These are phyloP conservation scores for Buxus sempervirens DNA, from an alignment of 164 flowering plant genomes.

Conservation along the genomic window DNA sequence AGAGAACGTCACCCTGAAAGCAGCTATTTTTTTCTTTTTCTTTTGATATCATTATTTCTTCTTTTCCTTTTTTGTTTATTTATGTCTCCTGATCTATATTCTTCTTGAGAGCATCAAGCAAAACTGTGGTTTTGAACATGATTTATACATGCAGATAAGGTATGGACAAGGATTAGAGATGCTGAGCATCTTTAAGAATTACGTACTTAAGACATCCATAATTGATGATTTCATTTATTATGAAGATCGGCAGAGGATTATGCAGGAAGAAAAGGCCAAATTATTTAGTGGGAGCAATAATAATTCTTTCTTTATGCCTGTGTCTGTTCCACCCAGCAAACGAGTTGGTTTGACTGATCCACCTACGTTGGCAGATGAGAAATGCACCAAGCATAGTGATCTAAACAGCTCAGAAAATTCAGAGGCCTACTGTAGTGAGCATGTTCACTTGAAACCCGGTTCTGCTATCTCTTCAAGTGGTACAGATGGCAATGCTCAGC, in stretches of 20 bases:
- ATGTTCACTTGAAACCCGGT: conserved; percentile 14
- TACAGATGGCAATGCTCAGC: conserved; percentile 12
- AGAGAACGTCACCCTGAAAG: too few relatives aligned
- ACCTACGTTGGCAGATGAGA: conserved; percentile 21
- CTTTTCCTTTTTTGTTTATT: too few relatives aligned
- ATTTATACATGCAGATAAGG: conserved; percentile 45
- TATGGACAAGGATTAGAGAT: conserved; percentile 65
- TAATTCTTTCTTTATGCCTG: conserved; percentile 31
- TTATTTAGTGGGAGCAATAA: conserved; percentile 36
- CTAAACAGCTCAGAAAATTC: conserved; percentile 14
- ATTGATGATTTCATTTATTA: conserved; percentile 74
- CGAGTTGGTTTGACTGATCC: conserved; percentile 18
- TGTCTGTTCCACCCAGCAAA: conserved; percentile 37
- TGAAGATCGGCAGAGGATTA: conserved; percentile 57
- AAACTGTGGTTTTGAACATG: not conserved
- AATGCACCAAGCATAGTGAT: conserved; percentile 12
- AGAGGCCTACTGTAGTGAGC: conserved; percentile 9
- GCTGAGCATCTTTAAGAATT: conserved; percentile 64
- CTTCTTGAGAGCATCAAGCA: not conserved
- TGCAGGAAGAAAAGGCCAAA: conserved; percentile 61
- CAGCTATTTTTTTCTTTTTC: too few relatives aligned
- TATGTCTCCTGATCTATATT: too few relatives aligned
- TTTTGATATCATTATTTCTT: too few relatives aligned
- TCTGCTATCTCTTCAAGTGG: not conserved
- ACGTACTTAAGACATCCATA: conserved; percentile 44